Conservation (phyloP, 2,329 filamentous ascomycete species). For the Fusarium ramigenum region DNA sequence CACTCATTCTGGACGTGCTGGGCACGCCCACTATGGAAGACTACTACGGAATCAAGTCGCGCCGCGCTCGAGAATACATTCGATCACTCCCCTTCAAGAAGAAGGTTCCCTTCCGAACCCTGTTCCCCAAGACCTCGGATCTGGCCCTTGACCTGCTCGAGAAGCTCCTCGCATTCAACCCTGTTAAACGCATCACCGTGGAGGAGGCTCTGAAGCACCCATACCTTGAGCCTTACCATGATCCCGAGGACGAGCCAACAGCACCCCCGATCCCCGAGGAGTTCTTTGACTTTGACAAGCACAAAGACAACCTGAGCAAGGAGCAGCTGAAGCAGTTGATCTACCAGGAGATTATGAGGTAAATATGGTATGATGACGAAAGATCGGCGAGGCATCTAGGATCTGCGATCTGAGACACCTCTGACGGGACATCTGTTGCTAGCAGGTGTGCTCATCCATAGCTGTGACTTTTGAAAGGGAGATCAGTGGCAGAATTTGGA, state of each 20-base stretch:
- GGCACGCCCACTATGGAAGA: constrained; percentile 99
- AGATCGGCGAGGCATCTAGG: constrained; percentile 1
- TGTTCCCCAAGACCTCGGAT: constrained; percentile 99
- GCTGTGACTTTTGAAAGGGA: constrained; percentile 14
- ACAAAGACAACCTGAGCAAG: constrained; percentile 98
- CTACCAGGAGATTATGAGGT: constrained; percentile 93
- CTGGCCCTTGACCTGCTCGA: constrained; percentile 92
- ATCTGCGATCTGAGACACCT: constrained; percentile 17
- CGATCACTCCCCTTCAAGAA: constrained; percentile 98
- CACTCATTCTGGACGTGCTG: constrained; percentile 94
- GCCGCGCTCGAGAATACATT: constrained; percentile 96
- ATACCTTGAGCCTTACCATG: constrained; percentile 98
- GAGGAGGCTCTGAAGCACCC: constrained; percentile 97
- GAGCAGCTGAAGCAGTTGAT: constrained; percentile 98
- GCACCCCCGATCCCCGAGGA: constrained; percentile 97
- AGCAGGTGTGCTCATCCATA: constrained; percentile 5
- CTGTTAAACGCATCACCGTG: constrained; percentile 97
- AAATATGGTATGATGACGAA: constrained; percentile 25
- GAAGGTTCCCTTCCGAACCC: constrained; percentile 96
- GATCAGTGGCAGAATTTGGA: constrained; percentile 24
- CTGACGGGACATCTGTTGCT: not conserved
- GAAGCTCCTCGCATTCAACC: constrained; percentile 97
- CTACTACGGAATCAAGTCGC: constrained; percentile 99
- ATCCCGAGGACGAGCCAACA: constrained; percentile 97
- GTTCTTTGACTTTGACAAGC: constrained; percentile 99